A percentile compares a stretch with the other conserved stretches of the same genome.
These are phyloP conservation scores for Drechslerella coelobrocha DNA, from an alignment of 2,329 filamentous ascomycete species.

Conservation along the genomic window DNA sequence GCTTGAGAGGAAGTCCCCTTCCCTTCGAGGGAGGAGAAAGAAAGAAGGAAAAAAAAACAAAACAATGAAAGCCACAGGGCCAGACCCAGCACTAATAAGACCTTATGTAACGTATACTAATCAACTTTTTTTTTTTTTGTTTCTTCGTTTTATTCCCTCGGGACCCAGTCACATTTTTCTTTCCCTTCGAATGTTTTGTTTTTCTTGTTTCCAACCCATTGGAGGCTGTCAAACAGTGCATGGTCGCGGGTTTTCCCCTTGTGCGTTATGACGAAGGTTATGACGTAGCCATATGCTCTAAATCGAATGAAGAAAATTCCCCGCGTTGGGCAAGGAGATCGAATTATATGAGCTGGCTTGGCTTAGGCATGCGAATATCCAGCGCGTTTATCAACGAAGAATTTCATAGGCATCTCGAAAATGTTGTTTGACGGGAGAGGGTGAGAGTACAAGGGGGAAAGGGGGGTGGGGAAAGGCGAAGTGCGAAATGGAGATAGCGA, in stretches of 20 bases:
- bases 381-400: neutral
- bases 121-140: neutral
- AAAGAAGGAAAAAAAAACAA: neutral
- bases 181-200: conserved; percentile 10
- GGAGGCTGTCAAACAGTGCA: conserved; percentile 47
- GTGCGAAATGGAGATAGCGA: conserved; percentile 4
- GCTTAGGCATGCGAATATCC: neutral
- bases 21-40: conserved; percentile 23
- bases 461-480: neutral
- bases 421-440: neutral
- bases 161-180: conserved; percentile 12
- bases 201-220: conserved; percentile 1
- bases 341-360: conserved; percentile 10
- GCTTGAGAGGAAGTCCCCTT: conserved; percentile 34
- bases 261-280: conserved; percentile 43
- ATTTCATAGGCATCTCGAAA: neutral
- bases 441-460: neutral
- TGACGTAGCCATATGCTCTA: conserved; percentile 37
- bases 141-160: conserved; percentile 3
- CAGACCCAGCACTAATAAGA: conserved; percentile 1
- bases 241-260: conserved; percentile 18
- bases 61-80: conserved; percentile 24
- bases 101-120: conserved; percentile 34
- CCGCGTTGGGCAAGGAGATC: conserved; percentile 26
- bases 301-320: conserved; percentile 37